Base-by-base conservation (phyloP, 495 filamentous ascomycete species). In the Pyronema omphalodes region DNA sequence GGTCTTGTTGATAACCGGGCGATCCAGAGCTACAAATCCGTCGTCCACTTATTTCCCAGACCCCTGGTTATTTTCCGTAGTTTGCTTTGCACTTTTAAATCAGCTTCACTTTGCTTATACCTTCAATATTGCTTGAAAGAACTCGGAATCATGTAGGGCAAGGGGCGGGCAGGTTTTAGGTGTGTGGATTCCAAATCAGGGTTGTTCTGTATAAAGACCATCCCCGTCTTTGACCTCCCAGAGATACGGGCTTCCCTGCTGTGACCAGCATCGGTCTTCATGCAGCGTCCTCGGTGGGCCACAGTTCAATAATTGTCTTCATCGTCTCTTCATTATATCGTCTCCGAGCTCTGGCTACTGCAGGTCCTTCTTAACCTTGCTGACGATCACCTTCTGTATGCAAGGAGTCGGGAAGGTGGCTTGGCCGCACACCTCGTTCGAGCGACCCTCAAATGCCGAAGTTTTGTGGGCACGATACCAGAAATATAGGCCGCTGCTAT, bases 321-420 rank as follows among this genome's bases (percentile, higher is more conserved):
- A 14, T 9, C 44, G 3, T 7, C 23, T 19, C 17, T 14, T 19
- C 44, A 15, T 47, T 19, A 15, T 19, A 15, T 47, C 44, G 11
- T 19, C 47, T 36, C 47, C 47, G 47, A 11, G 12, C 8, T 36
- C 47, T 35, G 47, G 11, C 14, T 36, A 12, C 60, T 63, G 59
- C 59, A 63, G 59, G 55, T 63, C 59, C 59, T 34, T 7, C 9
- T 12, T n/a, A 9, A 35, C 50, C 50, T 43, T 52, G 50, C 36
- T 51, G 57, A 50, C 53, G 61, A 63, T 63, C 23, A 29, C 23
- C 61, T n/a, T n/a, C n/a, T 51, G 15, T 15, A 63, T 63, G 60
- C 60, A 63, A 63, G 60, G 61, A 60, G 56, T 60, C 58, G 58
- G 51, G 57, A 56, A 40, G 50, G 44, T 45, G 35, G 15, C 54